Percentiles rank a stretch among this genome's conserved stretches.
phyloP scores from a whole-genome alignment of 345 rosid genomes.

The Euphorbia tirucalli region DNA sequence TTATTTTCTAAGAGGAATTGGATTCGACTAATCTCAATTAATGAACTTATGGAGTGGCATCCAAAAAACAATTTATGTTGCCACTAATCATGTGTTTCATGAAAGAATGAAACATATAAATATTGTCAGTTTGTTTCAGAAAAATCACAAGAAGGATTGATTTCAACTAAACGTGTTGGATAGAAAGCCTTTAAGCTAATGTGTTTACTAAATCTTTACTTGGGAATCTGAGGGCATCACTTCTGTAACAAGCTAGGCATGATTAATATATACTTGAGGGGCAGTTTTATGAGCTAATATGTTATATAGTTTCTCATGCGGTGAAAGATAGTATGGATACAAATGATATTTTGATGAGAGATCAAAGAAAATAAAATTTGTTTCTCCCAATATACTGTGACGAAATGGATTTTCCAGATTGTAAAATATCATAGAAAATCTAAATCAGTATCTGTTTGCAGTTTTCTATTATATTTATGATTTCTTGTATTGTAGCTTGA shows the following conservation, averaged over 20 bases:
- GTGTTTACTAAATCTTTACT: too few relatives aligned
- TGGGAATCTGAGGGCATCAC: too few relatives aligned
- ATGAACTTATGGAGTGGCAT: neutral
- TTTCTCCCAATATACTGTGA: neutral
- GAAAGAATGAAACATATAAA: neutral
- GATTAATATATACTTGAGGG: neutral
- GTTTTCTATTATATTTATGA: neutral
- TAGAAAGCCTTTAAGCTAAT: neutral
- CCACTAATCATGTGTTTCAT: neutral
- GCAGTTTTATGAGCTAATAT: neutral
- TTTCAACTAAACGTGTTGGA: neutral
- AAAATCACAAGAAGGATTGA: neutral
- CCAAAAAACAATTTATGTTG: neutral
- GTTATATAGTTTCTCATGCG: neutral
- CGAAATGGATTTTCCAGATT: neutral
- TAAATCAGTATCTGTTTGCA: neutral
- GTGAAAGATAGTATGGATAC: neutral
- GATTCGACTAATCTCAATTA: neutral
- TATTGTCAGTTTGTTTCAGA: neutral
- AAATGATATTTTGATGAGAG: neutral
- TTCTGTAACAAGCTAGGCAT: too few relatives aligned
- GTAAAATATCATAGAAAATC: neutral
- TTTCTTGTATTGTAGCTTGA: slow-evolving; percentile 62
- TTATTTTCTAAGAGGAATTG: neutral
- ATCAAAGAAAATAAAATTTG: neutral